These are phyloP conservation scores for Globisporangium alternatum DNA, from an alignment of 352 stramenopile species.

Conservation along the genomic window DNA sequence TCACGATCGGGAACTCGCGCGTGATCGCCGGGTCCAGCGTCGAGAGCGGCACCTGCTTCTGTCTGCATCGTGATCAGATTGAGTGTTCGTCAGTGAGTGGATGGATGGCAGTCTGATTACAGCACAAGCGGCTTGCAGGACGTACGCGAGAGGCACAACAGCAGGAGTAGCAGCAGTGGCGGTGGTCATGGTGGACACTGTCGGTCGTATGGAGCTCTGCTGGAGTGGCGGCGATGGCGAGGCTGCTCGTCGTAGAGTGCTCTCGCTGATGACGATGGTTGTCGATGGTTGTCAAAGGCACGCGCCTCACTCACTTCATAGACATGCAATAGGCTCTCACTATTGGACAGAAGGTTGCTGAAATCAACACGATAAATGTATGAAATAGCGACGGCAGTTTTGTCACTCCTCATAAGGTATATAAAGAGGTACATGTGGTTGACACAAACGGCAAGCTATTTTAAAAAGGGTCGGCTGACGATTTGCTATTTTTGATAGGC, in stretches of 20 bases:
- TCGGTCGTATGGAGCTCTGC: neutral
- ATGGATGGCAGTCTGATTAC: neutral
- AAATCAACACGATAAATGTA: no score
- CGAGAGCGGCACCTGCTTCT: slow-evolving; percentile 69
- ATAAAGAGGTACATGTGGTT: neutral
- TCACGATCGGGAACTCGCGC: slow-evolving; percentile 40
- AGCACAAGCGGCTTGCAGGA: neutral
- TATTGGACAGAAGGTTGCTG: no score
- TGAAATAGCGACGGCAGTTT: neutral
- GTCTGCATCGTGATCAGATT: slow-evolving; percentile 26
- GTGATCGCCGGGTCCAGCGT: slow-evolving; percentile 46
- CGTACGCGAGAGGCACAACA: slow-evolving; percentile 14
- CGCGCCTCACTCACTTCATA: neutral
- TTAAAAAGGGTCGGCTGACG: neutral
- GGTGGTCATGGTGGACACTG: slow-evolving; percentile 1
- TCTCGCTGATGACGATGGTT: neutral
- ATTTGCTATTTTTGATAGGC: no score
- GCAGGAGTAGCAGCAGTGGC: slow-evolving; percentile 3
- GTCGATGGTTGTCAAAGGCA: neutral
- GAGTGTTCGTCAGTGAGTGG: neutral
- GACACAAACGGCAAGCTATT: neutral
- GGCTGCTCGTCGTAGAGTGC: neutral
- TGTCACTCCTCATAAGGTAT: neutral
- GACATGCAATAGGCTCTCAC: neutral
- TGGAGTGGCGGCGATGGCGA: neutral